Base-by-base conservation (phyloP, 2,329 filamentous ascomycete genomes). In the Exophiala sp. region DNA sequence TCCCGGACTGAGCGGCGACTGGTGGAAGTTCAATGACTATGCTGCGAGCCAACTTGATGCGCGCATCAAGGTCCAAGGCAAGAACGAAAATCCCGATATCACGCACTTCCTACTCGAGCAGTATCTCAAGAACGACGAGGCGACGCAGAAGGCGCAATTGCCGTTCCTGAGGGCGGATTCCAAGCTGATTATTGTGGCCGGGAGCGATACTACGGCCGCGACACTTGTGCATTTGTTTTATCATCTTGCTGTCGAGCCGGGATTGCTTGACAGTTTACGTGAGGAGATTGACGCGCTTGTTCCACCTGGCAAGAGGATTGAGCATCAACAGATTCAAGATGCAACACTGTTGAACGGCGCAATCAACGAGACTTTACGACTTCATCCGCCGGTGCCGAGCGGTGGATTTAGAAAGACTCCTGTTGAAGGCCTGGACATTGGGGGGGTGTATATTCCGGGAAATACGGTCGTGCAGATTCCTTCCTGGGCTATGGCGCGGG, bases 291-390 rank as follows among this genome's bases (percentile, higher is more conserved):
- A 64, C 43, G 58, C 21, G 8, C 29, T 59, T 11, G 46, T 47
- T 39, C 41, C 39, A 32, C 18, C 34, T 0, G 52, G 44, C n/a
- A 40, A 47, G 34, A 16, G 36, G 14, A 45, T 55, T 14, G 47
- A 58, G 21, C 24, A 51, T 21, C 14, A 33, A 6, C 45, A 59
- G 35, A 50, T 61, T 20, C 39, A 54, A 32, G 49, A 60, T 11
- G 52, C 51, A 7, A 49, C 46, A 2, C 33, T 58, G 3, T 48
- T 63, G 34, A 60, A 62, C 41, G 69, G 65, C 12, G 61, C 68
- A n/a, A 73, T 75, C 64, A 69, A 75, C 50, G 74, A 77, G 55
- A 64, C 72, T 1, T 61, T 76, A 3, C 68, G 74, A n/a, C 62
- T 76, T 3, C 65, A 74, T 48, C 72, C 74, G 5, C 65, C 72